Evolutionary conservation across 257 asterid genomes (phyloP), one percentile per base, ranked within the genome.

Genomic region (Solanum gandarillasii): DNA sequence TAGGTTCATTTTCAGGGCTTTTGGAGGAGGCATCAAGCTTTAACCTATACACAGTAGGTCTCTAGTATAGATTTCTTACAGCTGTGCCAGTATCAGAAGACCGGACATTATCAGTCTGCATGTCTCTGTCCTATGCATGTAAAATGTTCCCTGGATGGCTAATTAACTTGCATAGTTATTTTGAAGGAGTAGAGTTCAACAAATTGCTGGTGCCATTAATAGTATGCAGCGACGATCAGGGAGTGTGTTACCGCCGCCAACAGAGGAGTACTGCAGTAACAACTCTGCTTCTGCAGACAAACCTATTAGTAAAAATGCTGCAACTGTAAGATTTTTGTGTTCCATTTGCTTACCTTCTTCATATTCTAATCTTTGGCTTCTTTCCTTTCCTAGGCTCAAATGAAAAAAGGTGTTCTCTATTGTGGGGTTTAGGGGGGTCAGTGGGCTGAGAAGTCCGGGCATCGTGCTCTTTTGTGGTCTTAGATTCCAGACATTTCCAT

Each of bases 211-310:
- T 88, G 83, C 95, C 84, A 36, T 95, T 90, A 93, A 93, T 90
- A 89, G 91, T 90, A 88, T 36, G 74, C 98, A 95, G 90, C 93
- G 92, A 86, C 96, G 92, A 79, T 90, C 96, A 36, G 99, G 99
- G 87, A 93, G 89, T 88, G 91, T 91, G 76, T 91, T 97, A 87
- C 99, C 99, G 81, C 92, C 99, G 31, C 98, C 99, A n/a, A 92
- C 92, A 46, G 98, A 97, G 90, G 98, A 94, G 67, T 95, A 90
- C 92, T 89, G 85, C 94, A 92, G 87, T 93, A 91, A 90, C 91
- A 79, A 88, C 88, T 71, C 93, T 76, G 88, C 95, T 83, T 90
- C 95, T 90, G 81, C 93, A 3, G 96, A 83, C 87, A 95, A 94
- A 91, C 94, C 96, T 87, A 89, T 88, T 86, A 85, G 89, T 91